Evolutionary conservation across 2,329 filamentous ascomycete species (phyloP), one percentile per base, ranked within the genome.

Genomic region (Beauveria scarabaeidicola): DNA sequence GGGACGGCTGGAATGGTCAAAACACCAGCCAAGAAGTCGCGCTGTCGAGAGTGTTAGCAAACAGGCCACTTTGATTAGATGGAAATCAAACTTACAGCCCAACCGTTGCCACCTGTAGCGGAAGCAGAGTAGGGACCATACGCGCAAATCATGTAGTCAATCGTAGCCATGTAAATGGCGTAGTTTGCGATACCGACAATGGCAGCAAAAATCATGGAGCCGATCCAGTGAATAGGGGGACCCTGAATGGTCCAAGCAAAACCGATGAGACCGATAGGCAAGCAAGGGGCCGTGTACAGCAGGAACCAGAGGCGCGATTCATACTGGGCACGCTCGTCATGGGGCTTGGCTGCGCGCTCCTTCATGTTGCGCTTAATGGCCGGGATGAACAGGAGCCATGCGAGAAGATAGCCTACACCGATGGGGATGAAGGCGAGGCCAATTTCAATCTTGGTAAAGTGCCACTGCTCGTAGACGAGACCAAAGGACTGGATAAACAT

Each of bases 71-170:
- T 10, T 0, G 3, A 48, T 10, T 23, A 4, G 29, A 53, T 11
- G 15, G 2, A 48, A 48, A 10, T 5, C 8, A 7, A 44, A 57
- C 59, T 46, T 60, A 60, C 59, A 3, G 86, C 80, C 74, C 87
- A 90, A 1, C 87, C 88, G 63, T 91, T 91, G 21, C 88, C 88
- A 44, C 88, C 88, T 0, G 88, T 90, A 0, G 88, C 88, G 0
- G 86, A 89, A 1, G 88, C 87, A 2, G 86, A 83, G 69, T 89
- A 90, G 0, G 83, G 83, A 0, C 88, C 88, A 66, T 90, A 90
- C 0, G 87, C 85, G 61, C 84, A 86, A 40, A 90, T 82, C 82
- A 90, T 89, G 73, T 91, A 91, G 70, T 91, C 86, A 63, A 90
- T 88, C 1, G 86, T 89, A 1, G 86, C 85, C 83, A 89, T 88